Evolutionary conservation across 106 monocot species (phyloP), one percentile per base, ranked within the genome.

Genomic region (Alisma plantagoaquatica): DNA sequence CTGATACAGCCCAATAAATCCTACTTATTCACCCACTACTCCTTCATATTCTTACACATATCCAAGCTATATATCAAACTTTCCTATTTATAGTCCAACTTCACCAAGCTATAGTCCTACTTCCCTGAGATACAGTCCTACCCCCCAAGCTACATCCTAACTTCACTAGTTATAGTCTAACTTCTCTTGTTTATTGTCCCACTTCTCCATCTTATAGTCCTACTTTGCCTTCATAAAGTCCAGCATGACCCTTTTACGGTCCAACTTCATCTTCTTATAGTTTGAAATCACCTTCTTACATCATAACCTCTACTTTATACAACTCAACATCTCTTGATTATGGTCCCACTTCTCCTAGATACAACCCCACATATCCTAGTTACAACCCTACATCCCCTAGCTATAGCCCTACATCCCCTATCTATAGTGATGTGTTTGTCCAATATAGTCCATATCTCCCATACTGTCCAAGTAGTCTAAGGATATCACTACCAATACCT

Each of bases 371-470:
- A 32, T 80, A 76, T 17, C 87, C 82, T 7, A 58, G 69, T 5
- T 87, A 87, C 32, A 87, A 82, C 29, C 87, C 87, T 15, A 82
- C 87, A n/a, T n/a, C n/a, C n/a, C n/a, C n/a, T n/a, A n/a, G n/a
- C n/a, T n/a, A n/a, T n/a, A n/a, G n/a, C n/a, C 45, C 86, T 0
- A 81, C 84, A 43, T 79, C 79, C 15, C 70, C 75, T 21, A 82
- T 72, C 53, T 77, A 77, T 46, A 82, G 70, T 67, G 77, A 76
- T 43, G 52, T 77, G 10, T 80, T 79, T 3, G 75, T 67, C 18
- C 75, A 73, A 16, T 80, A 80, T 47, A 81, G 61, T 27, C 81
- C 82, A 23, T 77, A 77, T 1, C 51, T 70, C 33, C 73, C 73
- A 17, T 83, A 83, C 46, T 87, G 81, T 24, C 82, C 87, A 33